Conservation (phyloP, 106 monocot genomes). For the Vanilla planifolia region DNA sequence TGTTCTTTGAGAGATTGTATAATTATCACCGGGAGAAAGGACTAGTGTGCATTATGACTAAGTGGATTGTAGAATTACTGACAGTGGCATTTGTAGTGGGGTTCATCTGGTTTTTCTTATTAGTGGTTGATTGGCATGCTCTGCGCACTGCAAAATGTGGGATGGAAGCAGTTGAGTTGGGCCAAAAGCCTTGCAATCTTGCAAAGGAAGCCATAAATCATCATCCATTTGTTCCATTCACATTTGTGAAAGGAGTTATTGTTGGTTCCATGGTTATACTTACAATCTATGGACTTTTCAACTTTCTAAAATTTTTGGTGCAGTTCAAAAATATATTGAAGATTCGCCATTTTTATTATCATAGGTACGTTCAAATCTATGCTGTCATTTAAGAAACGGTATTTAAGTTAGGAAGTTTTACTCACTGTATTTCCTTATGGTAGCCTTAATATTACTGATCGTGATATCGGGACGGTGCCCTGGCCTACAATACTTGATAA, state of each 20-base stretch:
- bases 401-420: not conserved
- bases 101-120: conserved; percentile 82
- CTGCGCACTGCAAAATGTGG: conserved; percentile 84
- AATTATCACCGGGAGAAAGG: conserved; percentile 88
- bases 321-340: conserved; percentile 75
- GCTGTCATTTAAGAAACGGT: not conserved
- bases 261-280: conserved; percentile 78
- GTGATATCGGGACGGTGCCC: conserved; percentile 76
- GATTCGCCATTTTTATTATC: conserved; percentile 67
- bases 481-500: conserved; percentile 87
- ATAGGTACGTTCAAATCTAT: conserved; percentile 34
- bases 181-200: conserved; percentile 81
- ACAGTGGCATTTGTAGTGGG: conserved; percentile 57
- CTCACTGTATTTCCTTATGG: not conserved
- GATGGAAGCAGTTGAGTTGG: conserved; percentile 86
- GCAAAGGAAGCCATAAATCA: conserved; percentile 69
- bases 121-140: conserved; percentile 85
- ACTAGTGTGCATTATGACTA: conserved; percentile 72
- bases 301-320: conserved; percentile 84
- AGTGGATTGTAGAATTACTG: conserved; percentile 87
- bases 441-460: conserved; percentile 84
- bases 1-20: conserved; percentile 85
- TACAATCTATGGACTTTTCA: conserved; percentile 70
- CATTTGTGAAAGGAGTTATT: conserved; percentile 67
- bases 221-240: conserved; percentile 87